Conservation (phyloP, 495 filamentous ascomycete species). For the Talaromyces trachyspermus region DNA sequence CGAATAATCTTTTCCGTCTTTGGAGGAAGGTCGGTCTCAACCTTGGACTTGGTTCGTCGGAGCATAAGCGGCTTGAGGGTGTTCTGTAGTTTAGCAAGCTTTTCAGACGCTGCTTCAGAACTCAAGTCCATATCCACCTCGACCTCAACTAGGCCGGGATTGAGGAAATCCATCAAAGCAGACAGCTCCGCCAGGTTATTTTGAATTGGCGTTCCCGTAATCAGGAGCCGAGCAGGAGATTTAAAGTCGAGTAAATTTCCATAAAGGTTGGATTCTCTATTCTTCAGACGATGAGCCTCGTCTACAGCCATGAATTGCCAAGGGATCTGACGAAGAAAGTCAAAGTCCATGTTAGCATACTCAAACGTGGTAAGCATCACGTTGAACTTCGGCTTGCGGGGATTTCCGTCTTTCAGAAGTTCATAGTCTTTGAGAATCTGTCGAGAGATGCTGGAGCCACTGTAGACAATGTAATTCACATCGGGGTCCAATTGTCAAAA, state of each 20-base stretch:
- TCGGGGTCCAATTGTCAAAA: conserved; percentile 96
- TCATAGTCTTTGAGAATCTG: conserved; percentile 81
- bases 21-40: conserved; percentile 89
- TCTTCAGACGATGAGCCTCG: conserved; percentile 95
- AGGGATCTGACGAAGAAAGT: conserved; percentile 76
- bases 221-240: conserved; percentile 77
- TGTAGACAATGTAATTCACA: conserved; percentile 94
- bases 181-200: conserved; percentile 91
- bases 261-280: conserved; percentile 88
- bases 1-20: conserved; percentile 99
- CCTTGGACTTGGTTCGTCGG: conserved; percentile 92
- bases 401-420: conserved; percentile 74
- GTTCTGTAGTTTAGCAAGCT: conserved; percentile 62
- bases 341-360: conserved; percentile 74
- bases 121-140: conserved; percentile 83
- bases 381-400: conserved; percentile 84
- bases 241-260: conserved; percentile 75
- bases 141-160: conserved; percentile 78
- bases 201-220: conserved; percentile 95
- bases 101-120: conserved; percentile 58
- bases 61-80: conserved; percentile 86
- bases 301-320: conserved; percentile 98
- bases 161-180: conserved; percentile 89
- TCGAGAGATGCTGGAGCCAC: conserved; percentile 74
- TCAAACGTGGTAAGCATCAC: conserved; percentile 94